Evolutionary conservation across 306 rosid genomes (phyloP), one percentile per base, ranked within the genome.

Genomic region (Quillaja saponaria): DNA sequence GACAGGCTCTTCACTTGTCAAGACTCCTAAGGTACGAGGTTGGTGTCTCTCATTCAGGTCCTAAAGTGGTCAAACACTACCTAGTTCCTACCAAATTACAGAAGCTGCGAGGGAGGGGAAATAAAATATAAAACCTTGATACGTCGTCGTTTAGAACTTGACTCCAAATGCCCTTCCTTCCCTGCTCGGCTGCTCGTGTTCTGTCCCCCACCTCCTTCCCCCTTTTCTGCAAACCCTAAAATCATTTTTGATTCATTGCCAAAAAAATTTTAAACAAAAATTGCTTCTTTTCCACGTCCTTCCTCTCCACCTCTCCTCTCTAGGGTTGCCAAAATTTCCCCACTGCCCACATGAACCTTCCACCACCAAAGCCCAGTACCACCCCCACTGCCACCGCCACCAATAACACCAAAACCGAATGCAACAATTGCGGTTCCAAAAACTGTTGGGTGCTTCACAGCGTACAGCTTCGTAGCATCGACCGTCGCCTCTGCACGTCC

Each of bases 401-500:
- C 45, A 13, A 10, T 11, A 7, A 12, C 63, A 16, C 6, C 16
- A 1, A 9, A 18, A 10, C 8, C 19, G 83, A 79, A 62, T 91
- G 97, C 57, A 60, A 75, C 49, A 76, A 81, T 51, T 91, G 97
- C 65, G 76, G 50, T 34, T 60, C 75, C 14, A 75, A 64, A 3
- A 68, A 72, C 9, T 66, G 75, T 1, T 76, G 78, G 79, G 44
- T 85, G n/a, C 58, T 81, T 41, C 97, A 91, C 77, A 66, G 71
- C 34, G 75, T 83, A n/a, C 71, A 69, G 0, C 44, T 81, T 37
- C 79, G 87, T 28, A 79, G 81, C 34, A 48, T 34, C 7, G 78
- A 76, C 58, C 94, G 90, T 0, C 87, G 76, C 13, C 63, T 85
- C 15, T 90, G 97, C 84, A 90, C 97, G 14, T 79, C 95, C 10